These are phyloP conservation scores for Ilex paraguariensis DNA, from an alignment of 305 asterid genomes.

Conservation along the genomic window DNA sequence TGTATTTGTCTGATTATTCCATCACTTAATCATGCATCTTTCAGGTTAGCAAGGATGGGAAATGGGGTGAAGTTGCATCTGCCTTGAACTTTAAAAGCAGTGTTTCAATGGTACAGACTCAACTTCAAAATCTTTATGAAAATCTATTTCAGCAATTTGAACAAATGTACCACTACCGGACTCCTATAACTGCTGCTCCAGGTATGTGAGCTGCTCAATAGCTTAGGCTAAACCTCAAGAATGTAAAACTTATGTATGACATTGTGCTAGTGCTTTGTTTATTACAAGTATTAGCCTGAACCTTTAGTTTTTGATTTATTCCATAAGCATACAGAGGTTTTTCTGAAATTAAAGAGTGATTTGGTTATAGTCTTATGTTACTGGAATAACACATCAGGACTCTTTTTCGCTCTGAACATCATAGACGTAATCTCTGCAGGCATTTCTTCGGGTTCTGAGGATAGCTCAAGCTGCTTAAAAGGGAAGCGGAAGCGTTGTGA, in stretches of 20 bases:
- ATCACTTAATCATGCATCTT: background rate
- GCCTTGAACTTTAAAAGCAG: background rate
- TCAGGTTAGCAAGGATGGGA: background rate
- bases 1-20: too few species aligned
- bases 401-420: too few species aligned
- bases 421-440: background rate
- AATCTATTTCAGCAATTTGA: background rate
- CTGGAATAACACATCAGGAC: too few species aligned
- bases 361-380: background rate
- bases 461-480: constrained; percentile 6
- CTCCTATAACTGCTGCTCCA: background rate
- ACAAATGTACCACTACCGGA: background rate
- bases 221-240: background rate
- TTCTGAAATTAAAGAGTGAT: background rate
- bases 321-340: background rate
- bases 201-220: background rate
- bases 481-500: constrained; percentile 35
- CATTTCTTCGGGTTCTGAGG: constrained; percentile 9
- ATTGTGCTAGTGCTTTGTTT: too few species aligned
- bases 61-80: background rate
- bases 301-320: too few species aligned
- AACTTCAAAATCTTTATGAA: background rate
- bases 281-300: too few species aligned
- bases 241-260: background rate
- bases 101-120: background rate